Conservation (phyloP, 2,329 filamentous ascomycete species). For the Fonsecaea monophora region DNA sequence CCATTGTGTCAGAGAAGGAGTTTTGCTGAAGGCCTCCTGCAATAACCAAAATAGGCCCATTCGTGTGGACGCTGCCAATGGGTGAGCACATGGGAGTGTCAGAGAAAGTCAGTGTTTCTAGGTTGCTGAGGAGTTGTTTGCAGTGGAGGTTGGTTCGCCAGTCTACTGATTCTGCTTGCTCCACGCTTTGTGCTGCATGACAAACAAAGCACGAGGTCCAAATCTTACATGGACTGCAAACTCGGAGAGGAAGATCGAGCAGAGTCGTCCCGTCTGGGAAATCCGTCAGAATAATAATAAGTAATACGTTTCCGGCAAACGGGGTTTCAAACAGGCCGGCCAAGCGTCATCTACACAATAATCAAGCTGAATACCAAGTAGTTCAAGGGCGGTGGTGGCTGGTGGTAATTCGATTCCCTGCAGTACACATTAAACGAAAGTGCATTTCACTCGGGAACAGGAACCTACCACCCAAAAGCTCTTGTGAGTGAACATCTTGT, state of each 20-base stretch:
- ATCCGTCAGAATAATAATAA: background rate
- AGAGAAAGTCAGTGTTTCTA: background rate
- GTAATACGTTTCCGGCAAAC: no score
- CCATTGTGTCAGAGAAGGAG: slow-evolving; percentile 12
- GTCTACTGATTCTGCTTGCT: background rate
- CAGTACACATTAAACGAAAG: no score
- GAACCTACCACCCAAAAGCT: no score
- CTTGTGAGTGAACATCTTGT: no score
- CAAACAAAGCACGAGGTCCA: no score
- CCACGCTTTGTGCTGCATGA: background rate
- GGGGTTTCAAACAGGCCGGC: no score
- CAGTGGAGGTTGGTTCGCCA: background rate
- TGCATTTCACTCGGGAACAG: no score
- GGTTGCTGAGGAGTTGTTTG: background rate
- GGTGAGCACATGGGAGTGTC: background rate
- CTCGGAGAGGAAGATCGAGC: background rate
- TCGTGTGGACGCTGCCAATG: background rate
- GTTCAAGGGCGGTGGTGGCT: no score
- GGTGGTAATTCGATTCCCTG: no score
- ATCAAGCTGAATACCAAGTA: no score
- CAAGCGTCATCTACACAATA: background rate
- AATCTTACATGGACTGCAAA: background rate
- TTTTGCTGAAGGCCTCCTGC: slow-evolving; percentile 11
- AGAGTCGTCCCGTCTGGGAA: background rate
- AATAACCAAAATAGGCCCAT: background rate